A percentile compares a stretch with the other conserved stretches of the same genome.
These are phyloP conservation scores for Triadica sebifera DNA, from an alignment of 345 rosid species.

Conservation along the genomic window DNA sequence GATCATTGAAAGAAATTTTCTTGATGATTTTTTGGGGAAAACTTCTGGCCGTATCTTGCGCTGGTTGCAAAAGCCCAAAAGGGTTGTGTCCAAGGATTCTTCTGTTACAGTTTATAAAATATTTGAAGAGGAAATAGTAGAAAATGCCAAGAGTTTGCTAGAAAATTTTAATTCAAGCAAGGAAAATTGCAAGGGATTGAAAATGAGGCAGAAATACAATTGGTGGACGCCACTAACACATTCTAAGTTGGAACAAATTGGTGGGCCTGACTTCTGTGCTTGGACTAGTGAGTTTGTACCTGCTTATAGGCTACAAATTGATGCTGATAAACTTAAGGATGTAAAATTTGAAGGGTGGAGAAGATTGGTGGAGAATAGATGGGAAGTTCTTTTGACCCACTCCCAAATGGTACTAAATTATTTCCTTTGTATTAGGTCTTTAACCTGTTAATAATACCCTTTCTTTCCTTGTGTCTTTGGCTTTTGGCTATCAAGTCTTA, in stretches of 20 bases:
- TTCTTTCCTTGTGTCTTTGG: not conserved
- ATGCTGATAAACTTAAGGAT: constrained; percentile 46
- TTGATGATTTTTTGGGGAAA: constrained; percentile 37
- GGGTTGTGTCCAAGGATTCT: constrained; percentile 58
- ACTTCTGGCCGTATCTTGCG: constrained; percentile 31
- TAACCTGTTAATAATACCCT: not conserved
- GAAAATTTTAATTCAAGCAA: constrained; percentile 47
- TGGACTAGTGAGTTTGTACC: constrained; percentile 77
- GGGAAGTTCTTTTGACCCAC: constrained; percentile 86
- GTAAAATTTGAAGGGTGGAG: constrained; percentile 82
- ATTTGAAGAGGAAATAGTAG: constrained; percentile 60
- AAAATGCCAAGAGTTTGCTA: constrained; percentile 49
- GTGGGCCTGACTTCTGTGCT: constrained; percentile 67
- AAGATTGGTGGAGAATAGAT: constrained; percentile 46
- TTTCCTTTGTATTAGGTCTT: constrained; percentile 13
- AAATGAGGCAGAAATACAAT: constrained; percentile 31
- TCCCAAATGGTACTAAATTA: constrained; percentile 75
- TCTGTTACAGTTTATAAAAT: constrained; percentile 52
- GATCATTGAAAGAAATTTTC: constrained; percentile 54
- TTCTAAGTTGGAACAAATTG: constrained; percentile 60
- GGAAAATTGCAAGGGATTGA: constrained; percentile 28
- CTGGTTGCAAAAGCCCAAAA: constrained; percentile 46
- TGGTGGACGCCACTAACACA: constrained; percentile 58
- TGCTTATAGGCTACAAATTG: constrained; percentile 62
- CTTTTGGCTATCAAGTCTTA: not conserved